Conservation (phyloP, 495 filamentous ascomycete genomes). For the Tuber calosporum region DNA sequence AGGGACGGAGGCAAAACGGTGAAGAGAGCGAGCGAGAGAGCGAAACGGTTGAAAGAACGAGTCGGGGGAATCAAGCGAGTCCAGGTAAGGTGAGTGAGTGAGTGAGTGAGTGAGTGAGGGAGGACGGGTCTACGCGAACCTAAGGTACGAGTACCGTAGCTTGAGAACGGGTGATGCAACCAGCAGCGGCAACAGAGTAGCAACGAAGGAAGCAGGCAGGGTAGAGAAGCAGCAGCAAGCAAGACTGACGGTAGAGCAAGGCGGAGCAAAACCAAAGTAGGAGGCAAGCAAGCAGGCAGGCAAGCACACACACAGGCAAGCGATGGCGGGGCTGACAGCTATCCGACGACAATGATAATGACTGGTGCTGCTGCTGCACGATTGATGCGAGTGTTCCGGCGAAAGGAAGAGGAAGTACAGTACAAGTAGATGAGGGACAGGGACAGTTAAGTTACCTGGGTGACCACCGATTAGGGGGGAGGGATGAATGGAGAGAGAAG, state of each 20-base stretch:
- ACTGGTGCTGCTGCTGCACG: slow-evolving; percentile 16
- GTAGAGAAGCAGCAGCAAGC: background rate
- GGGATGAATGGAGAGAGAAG: background rate
- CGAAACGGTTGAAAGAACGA: slow-evolving; percentile 27
- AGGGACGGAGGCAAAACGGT: slow-evolving; percentile 28
- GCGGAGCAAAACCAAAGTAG: slow-evolving; percentile 4
- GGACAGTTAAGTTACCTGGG: slow-evolving; percentile 3
- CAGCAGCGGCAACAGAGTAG: slow-evolving; percentile 19
- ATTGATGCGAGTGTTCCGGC: slow-evolving; percentile 14
- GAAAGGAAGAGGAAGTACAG: slow-evolving; percentile 12
- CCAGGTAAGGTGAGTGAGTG: slow-evolving; percentile 15
- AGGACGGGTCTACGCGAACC: slow-evolving; percentile 29
- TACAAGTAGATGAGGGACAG: slow-evolving; percentile 5
- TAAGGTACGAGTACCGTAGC: slow-evolving; percentile 11
- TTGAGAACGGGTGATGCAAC: slow-evolving; percentile 36
- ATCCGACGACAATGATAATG: slow-evolving; percentile 28
- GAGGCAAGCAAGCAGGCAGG: slow-evolving; percentile 24
- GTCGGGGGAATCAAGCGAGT: slow-evolving; percentile 31
- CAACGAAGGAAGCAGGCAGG: slow-evolving; percentile 10
- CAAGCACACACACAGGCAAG: slow-evolving; percentile 30
- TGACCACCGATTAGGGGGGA: background rate
- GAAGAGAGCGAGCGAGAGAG: slow-evolving; percentile 35
- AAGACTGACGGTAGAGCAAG: background rate
- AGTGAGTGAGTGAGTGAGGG: no score
- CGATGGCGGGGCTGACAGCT: slow-evolving; percentile 30